Conservation (phyloP, 2,329 filamentous ascomycete genomes). For the Ophiostoma triangulosporum region DNA sequence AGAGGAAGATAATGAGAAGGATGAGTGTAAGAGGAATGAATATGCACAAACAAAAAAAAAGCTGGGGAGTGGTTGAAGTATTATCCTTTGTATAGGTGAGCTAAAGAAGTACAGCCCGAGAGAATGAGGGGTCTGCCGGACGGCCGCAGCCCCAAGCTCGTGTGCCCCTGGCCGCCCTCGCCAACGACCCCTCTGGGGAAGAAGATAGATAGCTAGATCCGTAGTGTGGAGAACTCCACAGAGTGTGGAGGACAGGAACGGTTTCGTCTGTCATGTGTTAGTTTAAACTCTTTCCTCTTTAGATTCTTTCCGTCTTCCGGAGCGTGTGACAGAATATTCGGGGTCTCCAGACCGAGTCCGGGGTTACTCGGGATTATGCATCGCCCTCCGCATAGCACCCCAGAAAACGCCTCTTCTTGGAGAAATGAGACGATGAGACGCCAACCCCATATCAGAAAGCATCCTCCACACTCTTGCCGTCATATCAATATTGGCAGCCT, state of each 20-base stretch:
- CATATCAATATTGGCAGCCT: neutral
- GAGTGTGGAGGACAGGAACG: slow-evolving; percentile 3
- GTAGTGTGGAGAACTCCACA: slow-evolving; percentile 6
- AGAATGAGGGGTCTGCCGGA: neutral
- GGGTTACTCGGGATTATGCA: neutral
- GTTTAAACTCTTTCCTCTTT: too few relatives aligned
- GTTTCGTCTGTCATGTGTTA: neutral
- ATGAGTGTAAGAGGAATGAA: neutral
- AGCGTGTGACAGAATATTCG: neutral
- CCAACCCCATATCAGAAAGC: neutral
- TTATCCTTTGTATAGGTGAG: neutral
- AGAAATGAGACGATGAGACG: neutral
- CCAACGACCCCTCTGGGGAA: neutral
- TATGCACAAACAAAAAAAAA: neutral
- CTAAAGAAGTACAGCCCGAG: neutral
- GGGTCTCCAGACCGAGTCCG: slow-evolving; percentile 6
- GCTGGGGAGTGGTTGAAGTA: neutral
- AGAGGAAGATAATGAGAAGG: neutral
- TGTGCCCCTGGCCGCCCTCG: neutral
- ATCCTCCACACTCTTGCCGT: neutral
- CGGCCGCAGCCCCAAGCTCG: neutral
- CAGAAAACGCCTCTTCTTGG: neutral
- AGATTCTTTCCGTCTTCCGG: too few relatives aligned
- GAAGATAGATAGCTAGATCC: neutral
- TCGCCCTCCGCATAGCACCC: neutral